Percentiles rank a stretch among this genome's conserved stretches.
Evolutionary conservation across 1,139 yeast genomes (phyloP).

Genomic region (Saccharomyces hybrid): DNA sequence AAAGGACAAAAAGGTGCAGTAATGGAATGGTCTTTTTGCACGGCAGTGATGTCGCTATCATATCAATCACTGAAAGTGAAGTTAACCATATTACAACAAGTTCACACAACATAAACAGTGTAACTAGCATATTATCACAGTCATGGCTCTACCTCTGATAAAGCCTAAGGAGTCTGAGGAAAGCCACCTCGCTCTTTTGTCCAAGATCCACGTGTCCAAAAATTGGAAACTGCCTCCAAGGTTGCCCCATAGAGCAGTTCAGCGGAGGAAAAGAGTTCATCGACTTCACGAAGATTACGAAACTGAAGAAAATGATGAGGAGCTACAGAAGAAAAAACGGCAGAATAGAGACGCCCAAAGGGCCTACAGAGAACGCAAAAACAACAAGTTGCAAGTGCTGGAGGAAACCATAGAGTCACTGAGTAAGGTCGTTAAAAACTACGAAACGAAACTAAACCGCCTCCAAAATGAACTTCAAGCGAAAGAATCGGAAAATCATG

Average conservation of each 20-base stretch:
- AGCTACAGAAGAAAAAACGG: constrained; percentile 56
- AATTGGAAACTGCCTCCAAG: constrained; percentile 6
- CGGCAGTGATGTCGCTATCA: neutral
- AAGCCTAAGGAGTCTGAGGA: constrained; percentile 4
- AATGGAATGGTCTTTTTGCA: neutral
- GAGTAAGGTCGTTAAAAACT: constrained; percentile 53
- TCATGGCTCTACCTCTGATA: neutral
- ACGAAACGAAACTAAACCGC: neutral
- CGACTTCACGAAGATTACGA: neutral
- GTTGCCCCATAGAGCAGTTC: neutral
- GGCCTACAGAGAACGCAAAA: constrained; percentile 50
- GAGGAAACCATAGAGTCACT: constrained; percentile 59
- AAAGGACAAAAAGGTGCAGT: neutral
- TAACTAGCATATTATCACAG: neutral
- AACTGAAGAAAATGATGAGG: neutral
- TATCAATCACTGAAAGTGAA: neutral
- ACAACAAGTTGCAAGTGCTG: constrained; percentile 41
- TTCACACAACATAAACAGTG: neutral
- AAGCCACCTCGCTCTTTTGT: neutral
- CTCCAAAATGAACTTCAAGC: neutral
- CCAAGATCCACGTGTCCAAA: constrained; percentile 4
- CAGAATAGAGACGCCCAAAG: constrained; percentile 94
- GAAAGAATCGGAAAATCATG: neutral
- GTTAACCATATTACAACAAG: neutral
- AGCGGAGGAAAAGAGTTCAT: neutral